Conservation (phyloP, 495 filamentous ascomycete species). For the Lasiosphaeria hispida region DNA sequence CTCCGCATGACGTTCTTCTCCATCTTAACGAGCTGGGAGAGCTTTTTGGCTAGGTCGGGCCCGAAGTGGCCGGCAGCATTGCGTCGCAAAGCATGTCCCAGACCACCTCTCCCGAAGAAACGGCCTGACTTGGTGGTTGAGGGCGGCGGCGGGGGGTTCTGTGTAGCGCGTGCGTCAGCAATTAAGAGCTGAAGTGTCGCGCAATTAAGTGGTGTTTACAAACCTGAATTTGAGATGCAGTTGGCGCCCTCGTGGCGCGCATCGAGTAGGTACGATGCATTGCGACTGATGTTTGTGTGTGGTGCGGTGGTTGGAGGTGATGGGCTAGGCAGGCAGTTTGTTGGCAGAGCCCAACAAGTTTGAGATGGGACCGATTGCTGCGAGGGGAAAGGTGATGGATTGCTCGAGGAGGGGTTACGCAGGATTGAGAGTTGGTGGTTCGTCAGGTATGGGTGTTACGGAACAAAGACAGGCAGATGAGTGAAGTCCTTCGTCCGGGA, state of each 20-base stretch:
- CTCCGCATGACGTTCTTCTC: constrained; percentile 99
- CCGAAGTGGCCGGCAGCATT: constrained; percentile 91
- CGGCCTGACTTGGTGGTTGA: constrained; percentile 87
- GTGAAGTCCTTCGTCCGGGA: background rate
- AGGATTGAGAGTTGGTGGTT: background rate
- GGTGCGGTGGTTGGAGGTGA: background rate
- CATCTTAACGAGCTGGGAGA: constrained; percentile 98
- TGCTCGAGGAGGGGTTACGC: background rate
- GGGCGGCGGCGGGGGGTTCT: constrained; percentile 90
- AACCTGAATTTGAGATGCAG: constrained; percentile 56
- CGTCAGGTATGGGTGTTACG: background rate
- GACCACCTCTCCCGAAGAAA: constrained; percentile 76
- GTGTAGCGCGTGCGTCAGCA: constrained; percentile 36
- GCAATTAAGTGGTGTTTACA: background rate
- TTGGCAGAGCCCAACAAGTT: background rate
- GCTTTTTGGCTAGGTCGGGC: constrained; percentile 94
- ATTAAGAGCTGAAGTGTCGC: background rate
- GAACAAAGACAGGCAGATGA: background rate
- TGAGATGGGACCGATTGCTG: background rate
- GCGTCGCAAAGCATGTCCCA: constrained; percentile 93
- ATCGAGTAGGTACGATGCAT: constrained; percentile 99
- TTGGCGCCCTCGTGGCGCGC: constrained; percentile 93
- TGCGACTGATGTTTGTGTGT: constrained; percentile 20
- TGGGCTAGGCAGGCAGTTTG: background rate
- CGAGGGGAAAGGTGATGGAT: background rate